Conservation (phyloP, 441 rosid genomes). For the Populus hybrid region DNA sequence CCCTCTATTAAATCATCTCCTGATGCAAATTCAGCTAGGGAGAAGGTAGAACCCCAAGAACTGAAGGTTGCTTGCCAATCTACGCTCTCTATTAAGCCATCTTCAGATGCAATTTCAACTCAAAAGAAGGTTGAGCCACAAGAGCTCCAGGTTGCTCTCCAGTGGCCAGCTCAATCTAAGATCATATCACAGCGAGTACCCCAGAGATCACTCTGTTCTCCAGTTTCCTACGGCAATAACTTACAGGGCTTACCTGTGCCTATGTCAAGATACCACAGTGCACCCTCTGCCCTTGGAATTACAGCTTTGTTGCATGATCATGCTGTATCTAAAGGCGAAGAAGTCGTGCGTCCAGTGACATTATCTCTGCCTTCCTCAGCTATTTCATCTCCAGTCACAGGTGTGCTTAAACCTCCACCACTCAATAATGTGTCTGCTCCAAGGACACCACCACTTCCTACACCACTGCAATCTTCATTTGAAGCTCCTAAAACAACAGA, state of each 20-base stretch:
- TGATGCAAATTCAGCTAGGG: conserved; percentile 8
- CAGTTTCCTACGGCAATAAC: conserved; percentile 35
- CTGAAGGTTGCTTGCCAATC: neutral
- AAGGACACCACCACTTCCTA: conserved; percentile 24
- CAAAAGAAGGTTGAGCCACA: conserved; percentile 37
- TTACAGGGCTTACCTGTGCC: conserved; percentile 47
- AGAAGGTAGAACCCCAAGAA: conserved; percentile 15
- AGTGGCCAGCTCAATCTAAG: conserved; percentile 49
- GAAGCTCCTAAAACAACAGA: conserved; percentile 11
- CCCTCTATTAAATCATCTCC: conserved; percentile 16
- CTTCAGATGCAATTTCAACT: neutral
- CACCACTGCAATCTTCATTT: conserved; percentile 16
- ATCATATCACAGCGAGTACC: conserved; percentile 51
- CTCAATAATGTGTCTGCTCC: conserved; percentile 22
- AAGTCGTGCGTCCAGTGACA: conserved; percentile 29
- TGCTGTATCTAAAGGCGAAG: conserved; percentile 40
- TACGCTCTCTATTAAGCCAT: neutral
- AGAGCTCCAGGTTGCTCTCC: conserved; percentile 49
- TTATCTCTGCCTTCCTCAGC: conserved; percentile 33
- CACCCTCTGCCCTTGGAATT: conserved; percentile 60
- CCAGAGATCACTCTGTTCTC: conserved; percentile 40
- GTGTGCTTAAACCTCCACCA: conserved; percentile 26
- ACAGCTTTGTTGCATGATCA: conserved; percentile 74
- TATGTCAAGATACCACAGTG: conserved; percentile 45
- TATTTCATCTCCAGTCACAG: conserved; percentile 31